Base-by-base conservation (phyloP, 2,329 filamentous ascomycete genomes). In the Colletotrichum siamense region DNA sequence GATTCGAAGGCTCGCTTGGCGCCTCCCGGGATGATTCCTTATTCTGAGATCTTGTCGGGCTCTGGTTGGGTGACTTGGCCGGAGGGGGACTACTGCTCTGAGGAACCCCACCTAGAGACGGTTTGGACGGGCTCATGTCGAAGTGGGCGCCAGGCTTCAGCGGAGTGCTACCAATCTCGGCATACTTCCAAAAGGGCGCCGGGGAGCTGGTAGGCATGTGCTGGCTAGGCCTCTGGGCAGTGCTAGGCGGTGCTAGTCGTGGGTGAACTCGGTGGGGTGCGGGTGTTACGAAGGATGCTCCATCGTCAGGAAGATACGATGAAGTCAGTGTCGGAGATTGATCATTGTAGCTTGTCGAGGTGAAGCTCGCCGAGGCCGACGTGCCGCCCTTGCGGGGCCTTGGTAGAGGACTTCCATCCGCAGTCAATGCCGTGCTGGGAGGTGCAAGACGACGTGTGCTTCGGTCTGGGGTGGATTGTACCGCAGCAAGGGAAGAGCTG, bases 151-250 rank as follows among this genome's bases (percentile, higher is more conserved):
- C 79, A 16, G 87, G 85, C 79, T 88, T 88, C 69, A 94, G 87
- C 3, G 95, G 95, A 3, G 94, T 96, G 83, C 92, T 95, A 30
- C 91, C 91, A 75, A 95, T 91, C 79, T 96, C 94, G 55, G 94
- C 93, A 84, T 95, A 97, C 83, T 95, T 96, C 95, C 95, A 98
- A 84, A 98, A 97, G 0, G 95, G 95, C 1, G 95, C 95, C 0
- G 95, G 95, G 36, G 94, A 96, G 79, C 94, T 95, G 62, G 95
- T 96, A 39, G 95, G 94, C 91, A 96, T 95, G 83, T 95, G 95
- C 81, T 96, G 94, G 81, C 94, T 96, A 12, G 95, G 95, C 71
- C 95, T 89, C 82, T 96, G 94, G 7, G 94, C 92, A 8, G 95
- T 96, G 81, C 94, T 96, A 0, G 95, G 95, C 34, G 95, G 95